phyloP scores from a whole-genome alignment of 2,329 filamentous ascomycete genomes.

The Aspergillus pseudotamarii region DNA sequence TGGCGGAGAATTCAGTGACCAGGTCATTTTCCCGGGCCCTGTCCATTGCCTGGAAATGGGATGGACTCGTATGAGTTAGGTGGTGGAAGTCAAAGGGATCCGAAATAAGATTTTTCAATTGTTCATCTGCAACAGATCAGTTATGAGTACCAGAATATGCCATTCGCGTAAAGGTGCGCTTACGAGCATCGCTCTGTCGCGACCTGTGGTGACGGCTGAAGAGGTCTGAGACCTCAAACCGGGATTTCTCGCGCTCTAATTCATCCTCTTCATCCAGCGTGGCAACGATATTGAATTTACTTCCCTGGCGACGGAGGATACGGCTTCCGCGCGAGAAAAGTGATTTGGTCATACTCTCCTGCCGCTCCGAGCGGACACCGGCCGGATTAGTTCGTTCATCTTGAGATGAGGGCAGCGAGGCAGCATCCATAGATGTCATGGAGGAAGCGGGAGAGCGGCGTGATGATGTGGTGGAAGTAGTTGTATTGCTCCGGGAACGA shows the following conservation, averaged over 20 bases:
- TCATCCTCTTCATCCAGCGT: conserved; percentile 47
- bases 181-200: conserved; percentile 39
- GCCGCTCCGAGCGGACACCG: conserved; percentile 34
- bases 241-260: conserved; percentile 33
- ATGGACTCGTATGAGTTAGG: conserved; percentile 60
- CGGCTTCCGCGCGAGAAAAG: conserved; percentile 48
- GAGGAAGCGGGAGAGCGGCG: conserved; percentile 50
- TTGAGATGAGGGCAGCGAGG: conserved; percentile 32
- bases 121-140: conserved; percentile 34
- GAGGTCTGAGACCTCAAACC: conserved; percentile 35
- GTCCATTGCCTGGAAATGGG: conserved; percentile 57
- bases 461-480: conserved; percentile 54
- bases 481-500: conserved; percentile 49
- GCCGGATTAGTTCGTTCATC: conserved; percentile 36
- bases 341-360: conserved; percentile 42
- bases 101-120: conserved; percentile 57
- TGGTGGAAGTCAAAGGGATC: conserved; percentile 68
- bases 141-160: neutral
- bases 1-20: conserved; percentile 56
- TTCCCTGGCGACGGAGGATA: conserved; percentile 51
- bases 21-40: conserved; percentile 55
- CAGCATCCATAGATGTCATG: conserved; percentile 40
- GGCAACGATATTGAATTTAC: conserved; percentile 48
- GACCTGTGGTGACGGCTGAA: conserved; percentile 37
- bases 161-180: conserved; percentile 23